Percentiles rank a stretch among this genome's conserved stretches.
phyloP scores from a whole-genome alignment of 2,329 filamentous ascomycete species.

The Aspergillus sergii region DNA sequence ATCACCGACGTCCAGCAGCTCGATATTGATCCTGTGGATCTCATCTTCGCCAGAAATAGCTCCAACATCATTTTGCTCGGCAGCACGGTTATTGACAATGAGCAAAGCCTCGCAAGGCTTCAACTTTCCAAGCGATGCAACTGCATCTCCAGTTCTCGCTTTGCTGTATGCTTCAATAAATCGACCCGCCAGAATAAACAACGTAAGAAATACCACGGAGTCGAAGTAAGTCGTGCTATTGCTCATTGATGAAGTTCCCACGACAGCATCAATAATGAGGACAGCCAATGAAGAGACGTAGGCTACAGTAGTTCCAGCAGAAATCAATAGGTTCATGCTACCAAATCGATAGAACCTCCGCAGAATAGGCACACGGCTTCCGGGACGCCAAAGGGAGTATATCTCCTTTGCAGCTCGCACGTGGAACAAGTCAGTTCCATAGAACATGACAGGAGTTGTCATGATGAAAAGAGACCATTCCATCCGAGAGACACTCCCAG shows the following conservation, averaged over 20 bases:
- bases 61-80: constrained; percentile 6
- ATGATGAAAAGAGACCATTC: constrained; percentile 81
- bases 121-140: constrained; percentile 76
- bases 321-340: constrained; percentile 95
- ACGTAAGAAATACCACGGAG: constrained; percentile 85
- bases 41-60: constrained; percentile 12
- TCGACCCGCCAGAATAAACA: constrained; percentile 74
- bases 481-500: constrained; percentile 70
- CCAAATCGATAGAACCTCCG: constrained; percentile 88
- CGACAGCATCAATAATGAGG: constrained; percentile 62
- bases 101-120: constrained; percentile 76
- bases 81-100: constrained; percentile 41
- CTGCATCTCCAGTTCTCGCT: constrained; percentile 83
- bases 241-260: constrained; percentile 45
- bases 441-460: constrained; percentile 84
- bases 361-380: constrained; percentile 71
- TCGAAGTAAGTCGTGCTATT: constrained; percentile 77
- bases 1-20: constrained; percentile 75
- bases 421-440: constrained; percentile 85
- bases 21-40: constrained; percentile 57
- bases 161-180: constrained; percentile 81
- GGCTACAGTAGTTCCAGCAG: constrained; percentile 82
- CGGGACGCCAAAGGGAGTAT: constrained; percentile 72
- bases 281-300: constrained; percentile 82
- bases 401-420: constrained; percentile 77